phyloP scores from a whole-genome alignment of 805 yeast genomes.

The Lipomyces starkeyi region DNA sequence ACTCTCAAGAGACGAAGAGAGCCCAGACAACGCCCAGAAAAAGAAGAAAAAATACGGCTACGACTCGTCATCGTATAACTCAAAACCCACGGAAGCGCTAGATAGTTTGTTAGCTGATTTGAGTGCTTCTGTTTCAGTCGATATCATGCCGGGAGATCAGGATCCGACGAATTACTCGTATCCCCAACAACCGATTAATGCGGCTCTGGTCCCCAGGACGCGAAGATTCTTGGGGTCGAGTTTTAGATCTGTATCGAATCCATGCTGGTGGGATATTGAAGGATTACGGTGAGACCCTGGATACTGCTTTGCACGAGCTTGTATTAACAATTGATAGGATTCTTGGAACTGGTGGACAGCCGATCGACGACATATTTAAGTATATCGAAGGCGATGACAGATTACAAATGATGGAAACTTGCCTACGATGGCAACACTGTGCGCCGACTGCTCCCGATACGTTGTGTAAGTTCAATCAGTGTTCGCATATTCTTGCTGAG shows the following conservation, averaged over 20 bases:
- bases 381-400: slow-evolving; percentile 59
- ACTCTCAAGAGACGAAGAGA: slow-evolving; percentile 10
- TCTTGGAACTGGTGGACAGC: slow-evolving; percentile 85
- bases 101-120: slow-evolving; percentile 65
- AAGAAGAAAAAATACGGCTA: slow-evolving; percentile 33
- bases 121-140: slow-evolving; percentile 66
- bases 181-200: slow-evolving; percentile 92
- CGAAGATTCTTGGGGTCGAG: slow-evolving; percentile 51
- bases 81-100: slow-evolving; percentile 47
- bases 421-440: slow-evolving; percentile 81
- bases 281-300: slow-evolving; percentile 46
- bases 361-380: slow-evolving; percentile 74
- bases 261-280: slow-evolving; percentile 68
- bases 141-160: slow-evolving; percentile 79
- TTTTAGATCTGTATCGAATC: slow-evolving; percentile 67
- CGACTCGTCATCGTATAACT: slow-evolving; percentile 28
- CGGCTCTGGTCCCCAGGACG: slow-evolving; percentile 64
- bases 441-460: slow-evolving; percentile 98
- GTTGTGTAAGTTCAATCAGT: slow-evolving; percentile 52
- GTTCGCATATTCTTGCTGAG: background rate
- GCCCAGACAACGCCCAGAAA: slow-evolving; percentile 25
- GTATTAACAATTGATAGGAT: slow-evolving; percentile 47
- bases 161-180: slow-evolving; percentile 86
- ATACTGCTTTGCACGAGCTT: background rate
- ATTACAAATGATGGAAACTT: slow-evolving; percentile 65